phyloP scores from a whole-genome alignment of 2,329 filamentous ascomycete genomes.

The Gaeumannomyces tritici region DNA sequence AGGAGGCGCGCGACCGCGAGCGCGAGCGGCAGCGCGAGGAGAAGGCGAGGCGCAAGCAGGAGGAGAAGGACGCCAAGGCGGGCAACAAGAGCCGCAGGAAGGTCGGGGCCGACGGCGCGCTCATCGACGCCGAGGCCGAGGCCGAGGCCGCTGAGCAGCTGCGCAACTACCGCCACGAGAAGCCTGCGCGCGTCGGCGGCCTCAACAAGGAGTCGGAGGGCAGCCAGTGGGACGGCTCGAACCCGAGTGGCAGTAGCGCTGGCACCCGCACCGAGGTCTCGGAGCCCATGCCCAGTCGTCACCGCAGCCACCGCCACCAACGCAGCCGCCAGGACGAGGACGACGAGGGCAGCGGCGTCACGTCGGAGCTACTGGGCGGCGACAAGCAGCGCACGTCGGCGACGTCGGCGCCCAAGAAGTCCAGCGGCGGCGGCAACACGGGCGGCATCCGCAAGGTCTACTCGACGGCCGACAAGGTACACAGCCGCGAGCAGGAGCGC shows the following conservation, averaged over 20 bases:
- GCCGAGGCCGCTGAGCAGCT: slow-evolving; percentile 58
- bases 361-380: slow-evolving; percentile 49
- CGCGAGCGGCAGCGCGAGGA: slow-evolving; percentile 31
- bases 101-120: slow-evolving; percentile 47
- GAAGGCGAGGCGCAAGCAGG: slow-evolving; percentile 19
- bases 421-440: slow-evolving; percentile 5
- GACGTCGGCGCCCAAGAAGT: slow-evolving; percentile 40
- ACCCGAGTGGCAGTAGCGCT: slow-evolving; percentile 50
- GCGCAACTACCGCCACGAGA: slow-evolving; percentile 77
- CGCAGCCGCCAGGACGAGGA: background rate
- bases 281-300: slow-evolving; percentile 4
- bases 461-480: slow-evolving; percentile 46
- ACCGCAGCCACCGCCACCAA: background rate
- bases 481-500: slow-evolving; percentile 40
- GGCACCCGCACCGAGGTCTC: slow-evolving; percentile 10
- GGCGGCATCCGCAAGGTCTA: slow-evolving; percentile 52
- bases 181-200: slow-evolving; percentile 76
- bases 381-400: slow-evolving; percentile 47
- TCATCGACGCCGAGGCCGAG: slow-evolving; percentile 57
- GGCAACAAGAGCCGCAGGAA: slow-evolving; percentile 31
- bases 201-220: slow-evolving; percentile 77
- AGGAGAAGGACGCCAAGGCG: slow-evolving; percentile 20
- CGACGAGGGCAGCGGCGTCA: slow-evolving; percentile 30
- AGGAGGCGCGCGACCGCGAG: slow-evolving; percentile 44
- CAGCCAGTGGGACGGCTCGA: slow-evolving; percentile 67